These are phyloP conservation scores for Marasmius tenuissimus DNA, from an alignment of 1,284 basidiomycete species.

Conservation along the genomic window DNA sequence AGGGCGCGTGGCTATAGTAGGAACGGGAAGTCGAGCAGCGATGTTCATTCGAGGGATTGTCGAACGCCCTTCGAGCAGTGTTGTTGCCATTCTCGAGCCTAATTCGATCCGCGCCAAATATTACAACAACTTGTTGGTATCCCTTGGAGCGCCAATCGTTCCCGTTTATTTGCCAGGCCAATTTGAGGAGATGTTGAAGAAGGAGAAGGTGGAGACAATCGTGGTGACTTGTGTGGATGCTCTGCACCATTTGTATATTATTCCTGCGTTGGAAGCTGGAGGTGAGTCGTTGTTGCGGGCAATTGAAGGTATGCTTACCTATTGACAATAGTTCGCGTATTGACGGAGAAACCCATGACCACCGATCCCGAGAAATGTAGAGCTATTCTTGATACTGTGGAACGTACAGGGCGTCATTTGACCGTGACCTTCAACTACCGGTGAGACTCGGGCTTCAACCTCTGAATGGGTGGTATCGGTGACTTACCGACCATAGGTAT, in stretches of 20 bases:
- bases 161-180: slow-evolving; percentile 43
- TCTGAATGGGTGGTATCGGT: neutral
- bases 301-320: neutral
- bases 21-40: slow-evolving; percentile 41
- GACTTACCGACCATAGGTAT: slow-evolving; percentile 32
- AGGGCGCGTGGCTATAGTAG: slow-evolving; percentile 40
- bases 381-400: slow-evolving; percentile 44
- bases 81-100: slow-evolving; percentile 52
- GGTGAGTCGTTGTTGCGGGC: slow-evolving; percentile 22
- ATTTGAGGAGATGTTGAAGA: slow-evolving; percentile 47
- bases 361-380: slow-evolving; percentile 51
- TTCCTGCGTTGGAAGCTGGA: slow-evolving; percentile 41
- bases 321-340: slow-evolving; percentile 33
- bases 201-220: slow-evolving; percentile 46
- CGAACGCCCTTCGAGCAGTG: slow-evolving; percentile 31
- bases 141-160: slow-evolving; percentile 35
- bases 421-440: slow-evolving; percentile 48
- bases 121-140: slow-evolving; percentile 44
- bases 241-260: slow-evolving; percentile 49
- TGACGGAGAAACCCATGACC: slow-evolving; percentile 60
- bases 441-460: slow-evolving; percentile 17
- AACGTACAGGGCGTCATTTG: slow-evolving; percentile 40
- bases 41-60: slow-evolving; percentile 46
- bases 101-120: slow-evolving; percentile 46
- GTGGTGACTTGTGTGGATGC: slow-evolving; percentile 56